These are phyloP conservation scores for Aquilaria agallochum DNA, from an alignment of 441 rosid genomes.

Conservation along the genomic window DNA sequence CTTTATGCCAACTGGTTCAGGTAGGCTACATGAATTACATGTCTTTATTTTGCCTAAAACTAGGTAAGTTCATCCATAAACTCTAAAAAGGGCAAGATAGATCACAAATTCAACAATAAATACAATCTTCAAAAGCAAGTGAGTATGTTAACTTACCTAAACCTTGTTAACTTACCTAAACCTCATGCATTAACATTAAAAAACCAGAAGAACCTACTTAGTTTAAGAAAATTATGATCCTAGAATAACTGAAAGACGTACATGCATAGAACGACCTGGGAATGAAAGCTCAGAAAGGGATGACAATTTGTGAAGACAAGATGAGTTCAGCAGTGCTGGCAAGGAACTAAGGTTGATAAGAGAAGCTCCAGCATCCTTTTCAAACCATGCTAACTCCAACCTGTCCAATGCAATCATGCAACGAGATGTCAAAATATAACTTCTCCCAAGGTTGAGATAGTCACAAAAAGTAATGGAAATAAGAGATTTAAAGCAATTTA, in stretches of 20 bases:
- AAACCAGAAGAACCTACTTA: too few species aligned
- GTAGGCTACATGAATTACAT: too few species aligned
- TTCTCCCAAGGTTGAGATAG: not conserved
- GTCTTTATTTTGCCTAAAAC: too few species aligned
- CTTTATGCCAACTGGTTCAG: too few species aligned
- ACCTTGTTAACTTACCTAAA: too few species aligned
- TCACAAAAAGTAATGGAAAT: slow-evolving; percentile 2
- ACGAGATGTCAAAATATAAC: not conserved
- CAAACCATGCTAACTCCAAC: slow-evolving; percentile 70
- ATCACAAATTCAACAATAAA: too few species aligned
- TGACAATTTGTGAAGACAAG: slow-evolving; percentile 67
- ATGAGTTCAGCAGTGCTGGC: slow-evolving; percentile 83
- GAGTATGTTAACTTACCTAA: too few species aligned
- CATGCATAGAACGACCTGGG: slow-evolving; percentile 38
- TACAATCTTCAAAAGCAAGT: too few species aligned
- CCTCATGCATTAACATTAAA: too few species aligned
- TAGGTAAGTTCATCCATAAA: too few species aligned
- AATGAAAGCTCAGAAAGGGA: slow-evolving; percentile 51
- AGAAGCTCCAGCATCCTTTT: slow-evolving; percentile 52
- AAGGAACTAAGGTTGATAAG: slow-evolving; percentile 76
- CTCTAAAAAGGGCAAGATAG: too few species aligned
- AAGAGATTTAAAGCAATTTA: not conserved
- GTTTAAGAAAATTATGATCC: too few species aligned
- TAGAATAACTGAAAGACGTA: slow-evolving; percentile 19
- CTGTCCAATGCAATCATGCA: slow-evolving; percentile 37